Evolutionary conservation across 176 grass and related monocot genomes (phyloP).

Genomic region (Avena sativa): DNA sequence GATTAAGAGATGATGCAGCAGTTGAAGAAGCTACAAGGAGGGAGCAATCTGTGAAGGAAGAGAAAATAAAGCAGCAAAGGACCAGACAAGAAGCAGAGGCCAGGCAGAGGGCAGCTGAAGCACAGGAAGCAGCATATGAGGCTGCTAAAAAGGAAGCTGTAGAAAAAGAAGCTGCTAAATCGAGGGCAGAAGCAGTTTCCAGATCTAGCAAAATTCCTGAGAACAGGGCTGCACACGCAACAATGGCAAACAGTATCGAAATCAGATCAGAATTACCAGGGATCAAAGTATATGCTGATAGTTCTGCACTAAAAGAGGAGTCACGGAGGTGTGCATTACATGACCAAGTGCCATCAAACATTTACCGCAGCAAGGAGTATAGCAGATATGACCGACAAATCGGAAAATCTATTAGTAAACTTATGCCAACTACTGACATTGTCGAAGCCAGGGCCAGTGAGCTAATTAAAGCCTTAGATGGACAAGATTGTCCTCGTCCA

Average conservation of each 20-base stretch:
- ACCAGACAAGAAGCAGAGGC: conserved; percentile 64
- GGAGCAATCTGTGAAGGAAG: conserved; percentile 71
- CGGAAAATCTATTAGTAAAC: conserved; percentile 69
- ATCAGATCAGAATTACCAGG: conserved; percentile 41
- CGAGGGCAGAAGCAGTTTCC: conserved; percentile 44
- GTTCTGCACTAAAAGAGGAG: conserved; percentile 52
- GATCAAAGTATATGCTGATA: conserved; percentile 70
- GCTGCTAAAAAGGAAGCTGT: conserved; percentile 68
- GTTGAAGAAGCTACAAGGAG: conserved; percentile 84
- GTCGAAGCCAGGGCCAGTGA: conserved; percentile 54
- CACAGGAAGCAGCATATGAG: conserved; percentile 58
- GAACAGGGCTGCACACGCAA: not conserved
- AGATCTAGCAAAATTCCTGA: conserved; percentile 38
- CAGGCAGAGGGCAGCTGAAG: conserved; percentile 72
- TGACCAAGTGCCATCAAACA: conserved; percentile 61
- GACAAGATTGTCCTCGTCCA: conserved; percentile 50
- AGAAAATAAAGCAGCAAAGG: conserved; percentile 73
- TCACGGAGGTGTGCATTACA: conserved; percentile 59
- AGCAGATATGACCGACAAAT: conserved; percentile 62
- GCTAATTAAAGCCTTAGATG: conserved; percentile 58
- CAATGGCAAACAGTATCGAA: not conserved
- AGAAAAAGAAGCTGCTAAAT: conserved; percentile 68
- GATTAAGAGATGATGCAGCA: conserved; percentile 88
- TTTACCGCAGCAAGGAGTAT: conserved; percentile 61
- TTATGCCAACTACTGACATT: conserved; percentile 69